phyloP scores from a whole-genome alignment of 169 alveolate species.

The Fabrea salina region DNA sequence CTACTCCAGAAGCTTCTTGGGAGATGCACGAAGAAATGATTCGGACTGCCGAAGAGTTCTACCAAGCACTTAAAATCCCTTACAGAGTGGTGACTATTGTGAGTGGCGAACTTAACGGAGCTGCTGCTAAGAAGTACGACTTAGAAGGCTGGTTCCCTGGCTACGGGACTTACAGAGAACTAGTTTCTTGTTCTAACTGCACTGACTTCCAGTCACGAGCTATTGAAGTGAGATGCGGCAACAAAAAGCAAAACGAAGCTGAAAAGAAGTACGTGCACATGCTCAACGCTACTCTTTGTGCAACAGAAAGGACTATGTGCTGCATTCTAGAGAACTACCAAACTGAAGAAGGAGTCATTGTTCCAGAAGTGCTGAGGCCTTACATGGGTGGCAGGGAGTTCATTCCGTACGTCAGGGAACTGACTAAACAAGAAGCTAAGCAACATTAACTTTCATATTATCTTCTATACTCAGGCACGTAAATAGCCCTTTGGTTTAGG shows the following conservation, averaged over 20 bases:
- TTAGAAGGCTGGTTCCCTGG: slow-evolving; percentile 99
- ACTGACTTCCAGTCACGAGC: slow-evolving; percentile 97
- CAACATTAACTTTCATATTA: slow-evolving; percentile 16
- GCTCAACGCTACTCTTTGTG: slow-evolving; percentile 98
- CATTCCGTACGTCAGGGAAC: slow-evolving; percentile 70
- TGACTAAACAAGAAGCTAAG: not conserved
- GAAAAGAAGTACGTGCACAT: slow-evolving; percentile 92
- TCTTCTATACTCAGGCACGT: not conserved
- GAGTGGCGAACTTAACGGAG: slow-evolving; percentile 99
- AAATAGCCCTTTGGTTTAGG: not conserved
- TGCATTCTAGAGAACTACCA: slow-evolving; percentile 95
- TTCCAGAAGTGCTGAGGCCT: slow-evolving; percentile 92
- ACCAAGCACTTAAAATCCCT: slow-evolving; percentile 92
- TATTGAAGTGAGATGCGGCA: slow-evolving; percentile 80
- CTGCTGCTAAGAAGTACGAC: slow-evolving; percentile 99
- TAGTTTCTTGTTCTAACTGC: slow-evolving; percentile 98
- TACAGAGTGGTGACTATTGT: slow-evolving; percentile 96
- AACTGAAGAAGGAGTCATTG: slow-evolving; percentile 91
- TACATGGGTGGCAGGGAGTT: slow-evolving; percentile 88
- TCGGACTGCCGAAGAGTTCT: slow-evolving; percentile 94
- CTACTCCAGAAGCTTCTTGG: slow-evolving; percentile 94
- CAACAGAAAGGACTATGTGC: slow-evolving; percentile 96
- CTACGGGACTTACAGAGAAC: slow-evolving; percentile 93
- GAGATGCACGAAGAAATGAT: slow-evolving; percentile 94
- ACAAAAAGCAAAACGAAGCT: slow-evolving; percentile 74